These are phyloP conservation scores for Durotheca rogersii DNA, from an alignment of 495 filamentous ascomycete genomes.

Conservation along the genomic window DNA sequence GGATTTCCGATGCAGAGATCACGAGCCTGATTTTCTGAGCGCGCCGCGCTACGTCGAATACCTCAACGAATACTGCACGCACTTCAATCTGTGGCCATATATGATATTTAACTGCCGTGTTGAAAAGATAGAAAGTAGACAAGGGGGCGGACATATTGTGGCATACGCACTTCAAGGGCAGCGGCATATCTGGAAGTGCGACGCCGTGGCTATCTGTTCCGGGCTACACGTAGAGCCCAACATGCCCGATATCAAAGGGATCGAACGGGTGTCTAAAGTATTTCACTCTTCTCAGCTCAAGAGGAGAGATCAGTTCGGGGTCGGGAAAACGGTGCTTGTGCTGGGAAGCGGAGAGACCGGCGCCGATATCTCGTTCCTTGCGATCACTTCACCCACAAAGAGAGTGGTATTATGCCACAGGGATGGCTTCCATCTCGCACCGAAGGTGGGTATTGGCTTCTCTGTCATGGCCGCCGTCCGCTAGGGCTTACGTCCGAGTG, in stretches of 20 bases:
- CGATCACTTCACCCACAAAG: constrained; percentile 40
- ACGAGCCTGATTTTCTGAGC: constrained; percentile 35
- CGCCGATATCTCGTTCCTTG: constrained; percentile 42
- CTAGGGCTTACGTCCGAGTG: constrained; percentile 1
- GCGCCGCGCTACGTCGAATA: constrained; percentile 33
- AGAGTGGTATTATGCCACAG: constrained; percentile 44
- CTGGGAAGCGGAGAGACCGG: constrained; percentile 44
- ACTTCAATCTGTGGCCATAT: constrained; percentile 42
- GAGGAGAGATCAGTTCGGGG: constrained; percentile 36
- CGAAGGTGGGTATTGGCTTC: constrained; percentile 38
- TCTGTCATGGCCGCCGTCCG: no score
- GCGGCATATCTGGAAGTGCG: constrained; percentile 34
- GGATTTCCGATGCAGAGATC: constrained; percentile 31
- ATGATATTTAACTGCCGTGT: constrained; percentile 40
- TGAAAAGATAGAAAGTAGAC: constrained; percentile 10
- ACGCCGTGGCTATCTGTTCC: constrained; percentile 42
- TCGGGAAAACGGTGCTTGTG: constrained; percentile 38
- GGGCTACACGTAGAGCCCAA: constrained; percentile 41
- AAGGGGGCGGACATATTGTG: constrained; percentile 27
- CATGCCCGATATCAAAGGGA: constrained; percentile 38
- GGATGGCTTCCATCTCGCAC: constrained; percentile 40
- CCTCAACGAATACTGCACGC: constrained; percentile 41
- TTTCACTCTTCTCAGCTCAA: constrained; percentile 45
- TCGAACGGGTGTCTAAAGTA: constrained; percentile 36
- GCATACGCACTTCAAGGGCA: constrained; percentile 11